A percentile compares a stretch with the other conserved stretches of the same genome.
phyloP scores from a whole-genome alignment of 176 grass and related monocot genomes.

The Carex scoparia region DNA sequence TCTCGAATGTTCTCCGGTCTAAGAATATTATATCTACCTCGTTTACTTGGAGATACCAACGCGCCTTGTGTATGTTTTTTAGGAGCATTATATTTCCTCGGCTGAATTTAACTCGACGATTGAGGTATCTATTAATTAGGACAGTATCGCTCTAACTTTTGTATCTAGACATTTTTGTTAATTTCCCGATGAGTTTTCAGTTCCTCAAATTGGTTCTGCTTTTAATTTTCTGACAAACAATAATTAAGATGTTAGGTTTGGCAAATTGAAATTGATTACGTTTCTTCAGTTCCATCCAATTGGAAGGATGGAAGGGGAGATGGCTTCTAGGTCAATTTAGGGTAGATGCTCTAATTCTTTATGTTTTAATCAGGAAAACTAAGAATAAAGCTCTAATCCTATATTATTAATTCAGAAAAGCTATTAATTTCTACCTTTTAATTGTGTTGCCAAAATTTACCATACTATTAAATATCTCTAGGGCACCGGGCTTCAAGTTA shows the following conservation, averaged over 20 bases:
- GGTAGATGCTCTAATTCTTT: neutral
- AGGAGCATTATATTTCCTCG: neutral
- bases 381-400: neutral
- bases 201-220: neutral
- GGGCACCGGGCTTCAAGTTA: neutral
- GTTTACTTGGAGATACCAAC: neutral
- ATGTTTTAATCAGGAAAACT: neutral
- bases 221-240: neutral
- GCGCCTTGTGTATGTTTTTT: neutral
- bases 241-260: neutral
- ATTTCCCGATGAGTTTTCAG: neutral
- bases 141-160: neutral
- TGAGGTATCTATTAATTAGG: neutral
- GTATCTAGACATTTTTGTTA: neutral
- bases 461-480: neutral
- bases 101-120: neutral
- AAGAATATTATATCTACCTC: neutral
- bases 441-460: neutral
- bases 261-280: neutral
- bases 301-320: neutral
- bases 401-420: neutral
- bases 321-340: neutral
- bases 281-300: neutral
- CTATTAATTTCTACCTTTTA: neutral
- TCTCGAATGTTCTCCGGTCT: conserved; percentile 13